These are phyloP conservation scores for Perilla frutescens DNA, from an alignment of 257 asterid genomes.

Conservation along the genomic window DNA sequence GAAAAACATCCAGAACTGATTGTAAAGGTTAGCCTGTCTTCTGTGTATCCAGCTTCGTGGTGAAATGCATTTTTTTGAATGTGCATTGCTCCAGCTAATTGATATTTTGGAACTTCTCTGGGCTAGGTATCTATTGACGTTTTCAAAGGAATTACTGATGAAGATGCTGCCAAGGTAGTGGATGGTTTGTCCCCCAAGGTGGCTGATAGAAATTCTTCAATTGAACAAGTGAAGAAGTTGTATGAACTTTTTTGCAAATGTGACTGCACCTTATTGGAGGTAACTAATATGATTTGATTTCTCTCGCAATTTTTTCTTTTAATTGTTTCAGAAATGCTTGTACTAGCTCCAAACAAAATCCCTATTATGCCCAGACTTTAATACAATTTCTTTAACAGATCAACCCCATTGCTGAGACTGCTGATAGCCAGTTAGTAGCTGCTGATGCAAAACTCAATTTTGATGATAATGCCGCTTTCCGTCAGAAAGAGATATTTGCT, in stretches of 20 bases:
- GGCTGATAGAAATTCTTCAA: conserved; percentile 85
- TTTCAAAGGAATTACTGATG: conserved; percentile 91
- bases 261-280: conserved; percentile 97
- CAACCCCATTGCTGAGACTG: conserved; percentile 95
- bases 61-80: neutral
- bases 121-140: conserved; percentile 89
- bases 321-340: neutral
- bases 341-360: conserved; percentile 14
- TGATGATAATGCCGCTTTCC: conserved; percentile 96
- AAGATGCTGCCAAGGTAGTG: conserved; percentile 97
- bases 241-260: conserved; percentile 91
- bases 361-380: conserved; percentile 18
- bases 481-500: conserved; percentile 84
- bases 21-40: conserved; percentile 60
- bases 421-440: conserved; percentile 87
- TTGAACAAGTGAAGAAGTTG: conserved; percentile 97
- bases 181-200: conserved; percentile 91
- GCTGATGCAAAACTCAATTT: conserved; percentile 99
- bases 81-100: neutral
- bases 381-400: conserved; percentile 53
- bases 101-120: conserved; percentile 19
- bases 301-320: neutral
- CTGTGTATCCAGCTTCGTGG: conserved; percentile 9
- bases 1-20: conserved; percentile 96
- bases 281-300: conserved; percentile 38